These are phyloP conservation scores for Fusarium buharicum DNA, from an alignment of 2,329 filamentous ascomycete genomes.

Conservation along the genomic window DNA sequence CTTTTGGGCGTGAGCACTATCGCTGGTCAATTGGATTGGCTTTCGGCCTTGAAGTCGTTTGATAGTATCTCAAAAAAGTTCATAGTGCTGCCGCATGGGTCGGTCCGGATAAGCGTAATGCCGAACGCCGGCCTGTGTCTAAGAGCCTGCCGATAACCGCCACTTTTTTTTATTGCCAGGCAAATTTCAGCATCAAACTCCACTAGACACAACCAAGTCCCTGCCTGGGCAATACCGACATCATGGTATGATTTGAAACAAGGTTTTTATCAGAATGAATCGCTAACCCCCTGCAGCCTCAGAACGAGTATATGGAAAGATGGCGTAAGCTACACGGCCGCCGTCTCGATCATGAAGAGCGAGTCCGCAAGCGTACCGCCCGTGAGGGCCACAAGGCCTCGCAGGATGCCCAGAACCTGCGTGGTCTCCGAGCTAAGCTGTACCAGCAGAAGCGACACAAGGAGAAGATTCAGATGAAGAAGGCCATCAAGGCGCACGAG, in stretches of 20 bases:
- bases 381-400: constrained; percentile 90
- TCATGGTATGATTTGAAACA: constrained; percentile 46
- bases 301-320: constrained; percentile 83
- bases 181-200: constrained; percentile 45
- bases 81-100: constrained; percentile 20
- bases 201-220: constrained; percentile 36
- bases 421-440: constrained; percentile 90
- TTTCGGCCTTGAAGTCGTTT: constrained; percentile 33
- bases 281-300: constrained; percentile 66
- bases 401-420: constrained; percentile 91
- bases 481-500: constrained; percentile 93
- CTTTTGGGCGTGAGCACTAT: constrained; percentile 41
- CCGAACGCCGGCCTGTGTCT: constrained; percentile 45
- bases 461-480: constrained; percentile 99
- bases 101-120: constrained; percentile 49
- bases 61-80: constrained; percentile 44
- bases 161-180: constrained; percentile 45
- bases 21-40: constrained; percentile 38
- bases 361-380: constrained; percentile 84
- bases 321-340: constrained; percentile 68
- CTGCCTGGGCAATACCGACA: constrained; percentile 44
- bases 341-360: constrained; percentile 83
- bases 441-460: constrained; percentile 93
- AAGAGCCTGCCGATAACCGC: constrained; percentile 41
- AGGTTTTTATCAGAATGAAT: not conserved